These are phyloP conservation scores for Stevia rebaudiana DNA, from an alignment of 140 eudicot genomes.

Conservation along the genomic window DNA sequence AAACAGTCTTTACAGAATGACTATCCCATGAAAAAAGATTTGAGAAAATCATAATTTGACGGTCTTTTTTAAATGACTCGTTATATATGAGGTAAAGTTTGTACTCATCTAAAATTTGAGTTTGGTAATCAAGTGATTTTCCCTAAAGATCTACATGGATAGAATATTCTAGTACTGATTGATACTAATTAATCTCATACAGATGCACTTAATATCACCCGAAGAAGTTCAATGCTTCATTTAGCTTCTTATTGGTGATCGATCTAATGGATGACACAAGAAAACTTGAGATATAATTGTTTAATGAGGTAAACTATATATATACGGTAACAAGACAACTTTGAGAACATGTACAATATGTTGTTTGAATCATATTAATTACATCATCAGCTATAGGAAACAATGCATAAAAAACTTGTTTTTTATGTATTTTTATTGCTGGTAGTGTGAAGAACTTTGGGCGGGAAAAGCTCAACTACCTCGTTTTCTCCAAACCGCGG, in stretches of 20 bases:
- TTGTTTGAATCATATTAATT: neutral
- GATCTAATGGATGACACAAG: too few relatives aligned
- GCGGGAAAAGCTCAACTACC: conserved; percentile 78
- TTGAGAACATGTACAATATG: neutral
- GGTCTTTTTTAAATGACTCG: too few relatives aligned
- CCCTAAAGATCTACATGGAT: too few relatives aligned
- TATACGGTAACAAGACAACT: neutral
- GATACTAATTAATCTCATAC: too few relatives aligned
- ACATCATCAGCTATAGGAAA: neutral
- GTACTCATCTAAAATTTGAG: too few relatives aligned
- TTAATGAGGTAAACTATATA: neutral
- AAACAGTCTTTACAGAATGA: too few relatives aligned
- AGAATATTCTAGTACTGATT: too few relatives aligned
- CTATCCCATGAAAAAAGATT: too few relatives aligned
- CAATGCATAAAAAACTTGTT: neutral
- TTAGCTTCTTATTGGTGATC: conserved; percentile 7
- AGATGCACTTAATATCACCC: too few relatives aligned
- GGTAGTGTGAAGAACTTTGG: conserved; percentile 74
- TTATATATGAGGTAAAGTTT: too few relatives aligned
- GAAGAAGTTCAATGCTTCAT: neutral
- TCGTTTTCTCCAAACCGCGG: conserved; percentile 43
- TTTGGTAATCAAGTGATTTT: too few relatives aligned
- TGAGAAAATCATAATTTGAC: too few relatives aligned
- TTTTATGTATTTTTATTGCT: neutral
- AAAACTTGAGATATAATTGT: neutral